Evolutionary conservation across 371 early-diverging fungal genomes (phyloP).

Genomic region (Capillidium heterosporum): DNA sequence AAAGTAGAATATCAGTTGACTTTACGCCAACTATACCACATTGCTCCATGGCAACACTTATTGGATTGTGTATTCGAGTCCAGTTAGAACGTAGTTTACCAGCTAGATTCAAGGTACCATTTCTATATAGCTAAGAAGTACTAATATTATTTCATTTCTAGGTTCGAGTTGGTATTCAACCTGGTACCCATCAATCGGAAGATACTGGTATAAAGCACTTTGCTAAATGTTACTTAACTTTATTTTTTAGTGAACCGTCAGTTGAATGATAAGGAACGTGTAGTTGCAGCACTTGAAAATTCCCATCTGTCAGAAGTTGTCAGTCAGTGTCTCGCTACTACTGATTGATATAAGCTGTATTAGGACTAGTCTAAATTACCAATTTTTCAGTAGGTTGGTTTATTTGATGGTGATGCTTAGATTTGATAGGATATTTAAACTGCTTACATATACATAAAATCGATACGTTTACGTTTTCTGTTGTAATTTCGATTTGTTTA

Average conservation of each 20-base stretch:
- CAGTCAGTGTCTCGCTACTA: slow-evolving; percentile 69
- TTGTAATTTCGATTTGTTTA: too few relatives aligned
- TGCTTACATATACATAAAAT: too few relatives aligned
- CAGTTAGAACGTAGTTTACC: slow-evolving; percentile 72
- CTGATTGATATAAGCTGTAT: too few relatives aligned
- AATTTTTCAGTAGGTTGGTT: too few relatives aligned
- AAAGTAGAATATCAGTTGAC: slow-evolving; percentile 44
- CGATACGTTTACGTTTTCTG: too few relatives aligned
- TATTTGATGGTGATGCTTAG: too few relatives aligned
- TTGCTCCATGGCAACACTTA: slow-evolving; percentile 98
- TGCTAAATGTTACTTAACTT: too few relatives aligned
- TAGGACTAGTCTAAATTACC: too few relatives aligned
- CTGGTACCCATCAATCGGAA: slow-evolving; percentile 94
- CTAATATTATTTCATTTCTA: not conserved
- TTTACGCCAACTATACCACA: slow-evolving; percentile 99
- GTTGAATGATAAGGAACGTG: slow-evolving; percentile 98
- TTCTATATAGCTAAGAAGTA: not conserved
- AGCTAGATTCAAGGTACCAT: slow-evolving; percentile 62
- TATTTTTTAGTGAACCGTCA: slow-evolving; percentile 89
- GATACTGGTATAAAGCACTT: slow-evolving; percentile 26
- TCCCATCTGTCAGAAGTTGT: slow-evolving; percentile 80
- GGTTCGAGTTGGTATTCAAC: slow-evolving; percentile 74
- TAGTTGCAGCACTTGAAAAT: slow-evolving; percentile 97
- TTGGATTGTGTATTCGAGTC: slow-evolving; percentile 94
- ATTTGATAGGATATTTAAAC: too few relatives aligned